These are phyloP conservation scores for Fusarium zealandicum DNA, from an alignment of 2,329 filamentous ascomycete species.

Conservation along the genomic window DNA sequence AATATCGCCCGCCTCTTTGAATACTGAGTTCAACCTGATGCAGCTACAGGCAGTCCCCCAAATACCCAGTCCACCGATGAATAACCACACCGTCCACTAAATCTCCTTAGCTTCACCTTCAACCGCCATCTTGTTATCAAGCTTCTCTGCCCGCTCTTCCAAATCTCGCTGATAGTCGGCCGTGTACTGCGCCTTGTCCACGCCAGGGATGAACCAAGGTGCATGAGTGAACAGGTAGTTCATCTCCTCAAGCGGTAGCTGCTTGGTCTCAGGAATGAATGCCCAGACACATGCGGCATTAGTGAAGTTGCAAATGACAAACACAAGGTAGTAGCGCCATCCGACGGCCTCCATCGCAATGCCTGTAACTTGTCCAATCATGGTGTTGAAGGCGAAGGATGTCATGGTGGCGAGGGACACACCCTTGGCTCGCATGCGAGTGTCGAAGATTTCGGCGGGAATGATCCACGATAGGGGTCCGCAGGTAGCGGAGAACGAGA, in stretches of 20 bases:
- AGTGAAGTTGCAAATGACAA: conserved; percentile 64
- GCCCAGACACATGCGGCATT: conserved; percentile 62
- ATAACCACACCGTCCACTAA: no score
- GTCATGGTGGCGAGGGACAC: conserved; percentile 77
- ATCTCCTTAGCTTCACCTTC: no score
- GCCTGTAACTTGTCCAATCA: conserved; percentile 71
- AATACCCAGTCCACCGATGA: no score
- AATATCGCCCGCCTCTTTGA: no score
- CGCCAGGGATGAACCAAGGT: conserved; percentile 64
- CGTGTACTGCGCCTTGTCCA: no score
- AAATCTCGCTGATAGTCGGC: no score
- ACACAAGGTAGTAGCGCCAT: conserved; percentile 54
- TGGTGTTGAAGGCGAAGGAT: conserved; percentile 77
- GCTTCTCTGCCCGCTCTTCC: no score
- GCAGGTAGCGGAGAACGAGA: conserved; percentile 74
- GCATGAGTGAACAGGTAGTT: conserved; percentile 67
- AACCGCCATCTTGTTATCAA: no score
- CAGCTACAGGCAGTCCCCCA: no score
- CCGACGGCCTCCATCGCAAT: conserved; percentile 55
- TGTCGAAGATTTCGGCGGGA: conserved; percentile 78
- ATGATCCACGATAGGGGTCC: conserved; percentile 69
- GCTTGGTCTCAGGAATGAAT: conserved; percentile 69
- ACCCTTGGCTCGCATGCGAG: conserved; percentile 74
- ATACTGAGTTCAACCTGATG: no score
- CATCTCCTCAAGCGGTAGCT: conserved; percentile 71